Evolutionary conservation across 306 rosid species (phyloP), one percentile per base, ranked within the genome.

Genomic region (Chamaecrista fasciculata): DNA sequence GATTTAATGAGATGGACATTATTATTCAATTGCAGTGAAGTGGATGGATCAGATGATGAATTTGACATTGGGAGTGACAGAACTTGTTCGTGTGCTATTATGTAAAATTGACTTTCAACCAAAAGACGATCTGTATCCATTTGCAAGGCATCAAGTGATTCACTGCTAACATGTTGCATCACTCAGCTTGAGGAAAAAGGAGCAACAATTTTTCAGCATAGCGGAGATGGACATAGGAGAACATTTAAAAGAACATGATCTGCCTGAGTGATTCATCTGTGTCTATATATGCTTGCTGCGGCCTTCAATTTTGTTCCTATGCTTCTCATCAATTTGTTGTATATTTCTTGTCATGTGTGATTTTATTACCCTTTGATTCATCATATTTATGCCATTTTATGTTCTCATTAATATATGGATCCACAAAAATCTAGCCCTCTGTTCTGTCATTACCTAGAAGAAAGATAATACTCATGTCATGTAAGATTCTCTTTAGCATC

Each of bases 41-140:
- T 9, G 26, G 90, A 92, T 64, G 90, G 84, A 76, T 87, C 96
- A 15, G 98, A 92, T 50, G 93, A 92, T 28, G 98, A 89, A 67
- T 82, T 82, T 71, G 95, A 86, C 57, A 80, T 76, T 52, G 91
- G 96, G 79, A 87, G 76, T 67, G 91, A 81, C 86, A 86, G 89
- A 86, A 71, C 83, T 48, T 92, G 98, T 81, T 67, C 87, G 1
- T 92, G 98, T 75, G 67, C 87, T 44, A 81, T 92, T 60, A 89
- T 92, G 98, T 92, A 64, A 89, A 84, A 81, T 77, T 46, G 75
- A 73, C 75, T 42, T 40, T 71, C 61, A 80, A 51, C 73, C 67
- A 19, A 37, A 65, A 47, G 80, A 62, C 69, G 75, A 76, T 51
- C 20, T 69, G 80, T 46, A 80, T 77, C 77, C 62, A 62, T 24